Evolutionary conservation across 768 basidiomycete species (phyloP).

Genomic region (Gyrodon lividus): DNA sequence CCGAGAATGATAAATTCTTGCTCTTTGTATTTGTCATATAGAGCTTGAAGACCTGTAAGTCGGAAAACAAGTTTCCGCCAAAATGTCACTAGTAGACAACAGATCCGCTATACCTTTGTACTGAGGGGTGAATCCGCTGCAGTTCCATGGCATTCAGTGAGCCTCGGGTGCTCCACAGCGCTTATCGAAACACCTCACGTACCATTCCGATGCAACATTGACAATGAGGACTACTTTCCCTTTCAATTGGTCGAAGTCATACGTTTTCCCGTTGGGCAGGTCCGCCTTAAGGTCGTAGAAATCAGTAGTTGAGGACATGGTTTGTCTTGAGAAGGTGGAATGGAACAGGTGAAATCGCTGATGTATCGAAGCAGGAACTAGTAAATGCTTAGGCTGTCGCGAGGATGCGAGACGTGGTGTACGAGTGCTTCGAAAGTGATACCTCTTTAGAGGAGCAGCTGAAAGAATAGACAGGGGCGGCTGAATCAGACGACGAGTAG

Average conservation of each 20-base stretch:
- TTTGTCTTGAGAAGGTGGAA: slow-evolving; percentile 11
- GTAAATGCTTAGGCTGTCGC: background rate
- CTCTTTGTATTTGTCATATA: slow-evolving; percentile 82
- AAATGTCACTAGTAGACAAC: background rate
- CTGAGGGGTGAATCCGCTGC: slow-evolving; percentile 81
- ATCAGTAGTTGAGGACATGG: slow-evolving; percentile 30
- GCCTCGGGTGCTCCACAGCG: background rate
- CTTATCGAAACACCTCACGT: background rate
- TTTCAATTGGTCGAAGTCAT: slow-evolving; percentile 65
- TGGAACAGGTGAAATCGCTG: slow-evolving; percentile 12
- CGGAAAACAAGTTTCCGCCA: background rate
- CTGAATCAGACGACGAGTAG: slow-evolving; percentile 1
- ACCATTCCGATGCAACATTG: slow-evolving; percentile 76
- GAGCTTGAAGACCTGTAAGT: slow-evolving; percentile 63
- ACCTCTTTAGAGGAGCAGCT: background rate
- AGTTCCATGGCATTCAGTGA: slow-evolving; percentile 1
- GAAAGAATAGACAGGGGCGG: background rate
- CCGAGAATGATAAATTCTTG: slow-evolving; percentile 76
- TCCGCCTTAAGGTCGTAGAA: slow-evolving; percentile 75
- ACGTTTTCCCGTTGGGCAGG: slow-evolving; percentile 51
- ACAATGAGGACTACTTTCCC: slow-evolving; percentile 80
- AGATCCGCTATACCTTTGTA: slow-evolving; percentile 53
- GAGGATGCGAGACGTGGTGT: background rate
- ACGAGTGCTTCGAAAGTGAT: background rate
- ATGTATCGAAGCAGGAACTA: background rate